Percentiles rank a stretch among this genome's conserved stretches.
Conservation (phyloP, 1,139 yeast species). For the Lodderomyces beijingensis region DNA sequence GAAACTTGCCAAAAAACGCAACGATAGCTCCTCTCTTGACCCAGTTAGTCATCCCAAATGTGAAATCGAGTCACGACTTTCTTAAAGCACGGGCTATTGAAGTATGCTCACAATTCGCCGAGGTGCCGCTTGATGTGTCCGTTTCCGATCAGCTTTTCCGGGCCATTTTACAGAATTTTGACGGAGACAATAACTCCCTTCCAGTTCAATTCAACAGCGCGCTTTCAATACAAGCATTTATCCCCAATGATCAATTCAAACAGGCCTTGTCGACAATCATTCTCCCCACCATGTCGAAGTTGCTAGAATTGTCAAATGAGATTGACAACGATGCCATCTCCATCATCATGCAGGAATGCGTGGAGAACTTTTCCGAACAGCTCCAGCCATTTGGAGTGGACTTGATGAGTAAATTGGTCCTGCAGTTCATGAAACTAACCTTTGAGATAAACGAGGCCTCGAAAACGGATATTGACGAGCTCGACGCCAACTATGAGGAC, state of each 20-base stretch:
- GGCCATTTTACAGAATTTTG: constrained; percentile 62
- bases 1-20: constrained; percentile 53
- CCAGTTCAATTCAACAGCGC: constrained; percentile 87
- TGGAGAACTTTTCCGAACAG: constrained; percentile 82
- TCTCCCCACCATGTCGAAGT: constrained; percentile 76
- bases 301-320: constrained; percentile 71
- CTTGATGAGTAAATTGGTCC: constrained; percentile 72
- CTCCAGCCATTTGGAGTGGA: constrained; percentile 92
- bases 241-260: constrained; percentile 61
- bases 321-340: constrained; percentile 86
- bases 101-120: constrained; percentile 66
- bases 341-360: constrained; percentile 94
- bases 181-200: constrained; percentile 40
- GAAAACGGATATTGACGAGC: constrained; percentile 42
- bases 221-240: constrained; percentile 76
- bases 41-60: constrained; percentile 66
- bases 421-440: constrained; percentile 74
- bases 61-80: constrained; percentile 63
- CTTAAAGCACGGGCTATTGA: constrained; percentile 84
- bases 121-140: constrained; percentile 49
- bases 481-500: constrained; percentile 43
- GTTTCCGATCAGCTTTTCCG: constrained; percentile 55
- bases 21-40: constrained; percentile 64
- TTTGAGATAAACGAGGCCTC: constrained; percentile 64
- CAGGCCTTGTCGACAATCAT: constrained; percentile 65